phyloP scores from a whole-genome alignment of 371 early-diverging fungal genomes.

The Syncephalis fuscata region DNA sequence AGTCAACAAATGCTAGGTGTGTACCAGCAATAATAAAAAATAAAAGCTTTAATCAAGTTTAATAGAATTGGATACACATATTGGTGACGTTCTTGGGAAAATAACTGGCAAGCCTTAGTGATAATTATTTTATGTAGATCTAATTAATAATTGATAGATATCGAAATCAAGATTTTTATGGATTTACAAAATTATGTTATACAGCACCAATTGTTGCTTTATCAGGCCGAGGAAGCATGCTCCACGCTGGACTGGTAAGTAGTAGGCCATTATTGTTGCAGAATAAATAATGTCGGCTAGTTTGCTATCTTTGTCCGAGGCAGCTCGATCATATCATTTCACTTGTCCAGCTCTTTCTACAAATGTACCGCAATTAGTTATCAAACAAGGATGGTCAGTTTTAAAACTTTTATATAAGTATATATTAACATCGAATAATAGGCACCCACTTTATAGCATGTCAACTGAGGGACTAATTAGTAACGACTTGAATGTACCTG shows the following conservation, averaged over 20 bases:
- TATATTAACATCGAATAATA: neutral
- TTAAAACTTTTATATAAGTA: no score
- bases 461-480: neutral
- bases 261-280: neutral
- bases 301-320: no score
- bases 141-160: neutral
- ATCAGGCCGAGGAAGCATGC: no score
- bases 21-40: neutral
- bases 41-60: neutral
- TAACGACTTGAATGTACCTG: neutral
- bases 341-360: no score
- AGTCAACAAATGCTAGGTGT: neutral
- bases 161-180: neutral
- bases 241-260: neutral
- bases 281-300: no score
- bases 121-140: neutral
- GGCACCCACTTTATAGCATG: neutral
- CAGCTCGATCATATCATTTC: no score
- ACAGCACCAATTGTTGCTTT: no score
- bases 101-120: neutral
- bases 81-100: neutral
- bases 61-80: neutral
- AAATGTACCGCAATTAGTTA: no score
- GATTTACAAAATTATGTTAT: neutral
- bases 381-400: no score